Evolutionary conservation across 805 yeast genomes (phyloP).

Genomic region (Saccharomycopsis fibuligera): DNA sequence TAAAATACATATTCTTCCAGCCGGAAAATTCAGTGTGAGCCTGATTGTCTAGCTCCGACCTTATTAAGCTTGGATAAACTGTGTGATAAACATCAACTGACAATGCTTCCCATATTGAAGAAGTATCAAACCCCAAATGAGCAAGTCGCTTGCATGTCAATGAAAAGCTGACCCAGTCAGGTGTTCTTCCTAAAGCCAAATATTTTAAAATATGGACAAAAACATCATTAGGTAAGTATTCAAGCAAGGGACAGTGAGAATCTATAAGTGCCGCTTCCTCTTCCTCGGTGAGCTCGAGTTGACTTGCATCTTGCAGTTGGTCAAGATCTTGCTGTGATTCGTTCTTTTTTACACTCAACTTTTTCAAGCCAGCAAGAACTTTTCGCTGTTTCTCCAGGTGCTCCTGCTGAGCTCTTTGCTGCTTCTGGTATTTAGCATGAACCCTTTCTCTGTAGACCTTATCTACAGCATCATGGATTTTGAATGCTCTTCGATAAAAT

Average conservation of each 20-base stretch:
- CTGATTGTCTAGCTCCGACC: constrained; percentile 1
- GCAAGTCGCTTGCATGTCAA: constrained; percentile 47
- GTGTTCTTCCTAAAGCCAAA: constrained; percentile 44
- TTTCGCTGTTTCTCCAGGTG: not conserved
- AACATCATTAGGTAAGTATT: constrained; percentile 51
- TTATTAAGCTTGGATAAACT: constrained; percentile 1
- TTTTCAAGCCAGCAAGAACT: not conserved
- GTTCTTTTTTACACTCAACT: not conserved
- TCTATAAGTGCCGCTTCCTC: constrained; percentile 24
- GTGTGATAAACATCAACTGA: not conserved
- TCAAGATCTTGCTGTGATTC: not conserved
- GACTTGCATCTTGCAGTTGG: not conserved
- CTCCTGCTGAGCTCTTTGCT: not conserved
- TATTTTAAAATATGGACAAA: constrained; percentile 44
- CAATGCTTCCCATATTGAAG: constrained; percentile 15
- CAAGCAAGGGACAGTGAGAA: constrained; percentile 33
- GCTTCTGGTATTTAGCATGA: not conserved
- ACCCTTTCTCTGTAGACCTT: constrained; percentile 47
- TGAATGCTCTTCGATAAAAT: constrained; percentile 66
- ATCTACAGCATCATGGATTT: constrained; percentile 55
- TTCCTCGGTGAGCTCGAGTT: not conserved
- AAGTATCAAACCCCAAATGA: constrained; percentile 13
- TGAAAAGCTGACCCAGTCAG: constrained; percentile 59
- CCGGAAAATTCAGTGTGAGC: constrained; percentile 6
- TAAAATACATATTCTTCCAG: constrained; percentile 47